Evolutionary conservation across 306 rosid species (phyloP).

Genomic region (Trichosanthes truncata): DNA sequence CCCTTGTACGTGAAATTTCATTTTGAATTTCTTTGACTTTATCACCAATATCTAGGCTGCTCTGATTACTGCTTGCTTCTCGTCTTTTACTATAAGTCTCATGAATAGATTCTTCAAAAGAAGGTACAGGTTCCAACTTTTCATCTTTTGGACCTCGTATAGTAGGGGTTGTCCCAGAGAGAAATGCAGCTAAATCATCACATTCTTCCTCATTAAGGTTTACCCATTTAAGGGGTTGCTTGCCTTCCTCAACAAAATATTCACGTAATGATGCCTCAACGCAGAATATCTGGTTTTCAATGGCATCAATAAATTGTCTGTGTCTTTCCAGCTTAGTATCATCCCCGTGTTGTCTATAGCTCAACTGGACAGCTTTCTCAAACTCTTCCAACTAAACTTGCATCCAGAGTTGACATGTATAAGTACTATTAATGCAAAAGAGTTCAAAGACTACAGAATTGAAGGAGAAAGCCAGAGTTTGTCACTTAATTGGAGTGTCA

Average conservation of each 20-base stretch:
- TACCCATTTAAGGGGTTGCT: conserved; percentile 77
- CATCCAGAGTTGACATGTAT: conserved; percentile 17
- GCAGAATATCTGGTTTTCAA: conserved; percentile 64
- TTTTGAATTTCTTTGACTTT: conserved; percentile 34
- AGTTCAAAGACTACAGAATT: conserved; percentile 8
- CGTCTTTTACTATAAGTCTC: conserved; percentile 29
- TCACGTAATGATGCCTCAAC: conserved; percentile 62
- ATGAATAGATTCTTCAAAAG: conserved; percentile 18
- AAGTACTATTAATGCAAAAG: conserved; percentile 5
- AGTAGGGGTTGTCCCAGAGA: conserved; percentile 50
- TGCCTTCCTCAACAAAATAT: conserved; percentile 54
- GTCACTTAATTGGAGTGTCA: background rate
- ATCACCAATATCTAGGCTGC: conserved; percentile 22
- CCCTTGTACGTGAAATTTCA: conserved; percentile 34
- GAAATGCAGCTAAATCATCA: conserved; percentile 88
- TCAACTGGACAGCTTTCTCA: conserved; percentile 72
- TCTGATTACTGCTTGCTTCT: conserved; percentile 22
- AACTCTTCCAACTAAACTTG: conserved; percentile 77
- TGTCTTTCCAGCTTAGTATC: conserved; percentile 58
- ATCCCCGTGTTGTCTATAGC: conserved; percentile 53
- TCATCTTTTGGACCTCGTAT: conserved; percentile 28
- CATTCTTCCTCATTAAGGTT: conserved; percentile 71
- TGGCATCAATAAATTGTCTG: conserved; percentile 70
- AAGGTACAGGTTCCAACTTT: conserved; percentile 22
- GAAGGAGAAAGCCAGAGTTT: background rate